phyloP scores from a whole-genome alignment of 2,329 filamentous ascomycete genomes.

The Fusarium sp. region DNA sequence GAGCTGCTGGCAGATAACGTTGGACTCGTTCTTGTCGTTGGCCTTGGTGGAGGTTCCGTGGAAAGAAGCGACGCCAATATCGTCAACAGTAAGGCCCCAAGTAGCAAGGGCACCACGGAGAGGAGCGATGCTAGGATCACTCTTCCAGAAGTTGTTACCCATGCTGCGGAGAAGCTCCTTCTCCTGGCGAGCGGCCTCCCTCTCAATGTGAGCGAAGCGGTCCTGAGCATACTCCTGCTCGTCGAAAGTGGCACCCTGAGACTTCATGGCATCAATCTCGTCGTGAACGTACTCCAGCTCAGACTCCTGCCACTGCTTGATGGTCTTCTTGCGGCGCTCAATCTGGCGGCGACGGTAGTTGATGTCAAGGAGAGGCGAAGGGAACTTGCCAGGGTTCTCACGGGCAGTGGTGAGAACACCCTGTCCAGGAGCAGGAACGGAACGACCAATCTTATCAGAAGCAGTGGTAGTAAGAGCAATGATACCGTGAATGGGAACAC shows the following conservation, averaged over 20 bases:
- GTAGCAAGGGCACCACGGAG: constrained; percentile 95
- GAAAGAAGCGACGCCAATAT: constrained; percentile 95
- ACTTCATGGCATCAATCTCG: constrained; percentile 91
- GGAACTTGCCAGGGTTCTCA: constrained; percentile 90
- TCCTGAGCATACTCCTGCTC: constrained; percentile 88
- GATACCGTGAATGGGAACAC: constrained; percentile 96
- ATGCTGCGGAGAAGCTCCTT: constrained; percentile 92
- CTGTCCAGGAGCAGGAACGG: constrained; percentile 94
- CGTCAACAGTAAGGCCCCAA: constrained; percentile 97
- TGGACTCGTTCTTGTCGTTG: constrained; percentile 99
- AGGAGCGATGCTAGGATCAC: constrained; percentile 91
- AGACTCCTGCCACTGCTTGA: constrained; percentile 96
- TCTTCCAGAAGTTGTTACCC: constrained; percentile 99
- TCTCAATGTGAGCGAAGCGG: constrained; percentile 86
- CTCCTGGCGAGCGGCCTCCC: constrained; percentile 86
- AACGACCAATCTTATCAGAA: constrained; percentile 98
- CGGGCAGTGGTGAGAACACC: constrained; percentile 96
- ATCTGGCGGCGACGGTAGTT: constrained; percentile 97
- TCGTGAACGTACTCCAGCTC: constrained; percentile 94
- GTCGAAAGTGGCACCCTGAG: constrained; percentile 78
- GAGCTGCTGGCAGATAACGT: constrained; percentile 96
- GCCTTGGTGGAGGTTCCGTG: constrained; percentile 98
- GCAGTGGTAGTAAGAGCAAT: constrained; percentile 94
- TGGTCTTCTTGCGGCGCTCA: constrained; percentile 91
- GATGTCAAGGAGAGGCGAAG: constrained; percentile 94